Percentiles rank a stretch among this genome's conserved stretches.
These are phyloP conservation scores for Cordyceps pruinosa DNA, from an alignment of 2,329 filamentous ascomycete species.

Conservation along the genomic window DNA sequence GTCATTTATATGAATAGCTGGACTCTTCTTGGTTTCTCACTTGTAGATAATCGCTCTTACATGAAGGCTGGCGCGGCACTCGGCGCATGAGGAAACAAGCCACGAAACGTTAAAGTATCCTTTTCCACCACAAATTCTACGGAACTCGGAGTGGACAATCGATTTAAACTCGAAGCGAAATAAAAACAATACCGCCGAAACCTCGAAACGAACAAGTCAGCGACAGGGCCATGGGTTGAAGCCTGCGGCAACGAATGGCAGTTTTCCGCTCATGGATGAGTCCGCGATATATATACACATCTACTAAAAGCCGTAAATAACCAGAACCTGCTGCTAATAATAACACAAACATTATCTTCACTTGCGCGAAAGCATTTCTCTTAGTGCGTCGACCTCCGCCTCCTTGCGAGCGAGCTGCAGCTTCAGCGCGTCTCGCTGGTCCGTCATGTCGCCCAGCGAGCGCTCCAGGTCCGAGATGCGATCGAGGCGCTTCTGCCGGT, in stretches of 20 bases:
- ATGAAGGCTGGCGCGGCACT: too few relatives aligned
- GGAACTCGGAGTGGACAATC: too few relatives aligned
- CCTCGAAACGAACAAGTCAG: background rate
- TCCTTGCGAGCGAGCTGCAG: constrained; percentile 57
- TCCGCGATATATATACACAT: background rate
- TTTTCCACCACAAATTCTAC: background rate
- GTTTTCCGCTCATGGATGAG: too few relatives aligned
- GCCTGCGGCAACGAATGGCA: background rate
- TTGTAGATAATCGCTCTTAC: background rate
- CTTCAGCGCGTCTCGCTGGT: constrained; percentile 57
- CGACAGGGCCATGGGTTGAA: background rate
- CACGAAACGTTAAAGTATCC: background rate
- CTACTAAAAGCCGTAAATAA: background rate
- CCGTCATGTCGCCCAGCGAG: constrained; percentile 49
- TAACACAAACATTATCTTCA: constrained; percentile 8
- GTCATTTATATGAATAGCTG: background rate
- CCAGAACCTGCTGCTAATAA: background rate
- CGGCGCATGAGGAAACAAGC: background rate
- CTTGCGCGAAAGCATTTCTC: constrained; percentile 38
- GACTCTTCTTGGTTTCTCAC: background rate
- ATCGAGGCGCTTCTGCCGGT: constrained; percentile 64
- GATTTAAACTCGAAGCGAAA: background rate
- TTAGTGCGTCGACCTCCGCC: constrained; percentile 56
- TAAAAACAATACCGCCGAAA: background rate
- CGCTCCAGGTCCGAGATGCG: constrained; percentile 56